Evolutionary conservation across 2,329 filamentous ascomycete species (phyloP), one percentile per base, ranked within the genome.

Genomic region (Arthrocladium fulminans): DNA sequence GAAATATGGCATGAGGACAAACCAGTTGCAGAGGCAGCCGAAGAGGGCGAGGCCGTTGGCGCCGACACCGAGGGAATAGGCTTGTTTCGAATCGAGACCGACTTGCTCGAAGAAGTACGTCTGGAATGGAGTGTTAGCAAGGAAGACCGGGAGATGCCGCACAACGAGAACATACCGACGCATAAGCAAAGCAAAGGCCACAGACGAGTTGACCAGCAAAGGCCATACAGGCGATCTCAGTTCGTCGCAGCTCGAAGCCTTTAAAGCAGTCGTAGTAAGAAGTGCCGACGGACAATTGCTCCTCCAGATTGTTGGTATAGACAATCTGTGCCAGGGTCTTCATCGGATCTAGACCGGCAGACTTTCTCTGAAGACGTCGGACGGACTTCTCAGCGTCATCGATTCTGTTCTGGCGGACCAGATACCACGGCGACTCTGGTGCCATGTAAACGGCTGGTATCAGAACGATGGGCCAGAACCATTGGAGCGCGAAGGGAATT

Each of bases 241-340:
- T 94, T 23, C 88, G 79, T 50, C 88, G 83, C 39, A 82, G 71
- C 60, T 94, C 82, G 17, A 77, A 76, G 7, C 87, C 86, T 63
- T 76, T 81, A 75, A 94, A 94, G 68, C 87, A 94, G 65, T 94
- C 88, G 57, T 77, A 67, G 64, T 92, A 94, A 45, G 74, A 80
- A 10, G 47, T 50, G 17, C 50, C 50, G n/a, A 43, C 47, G 19
- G 41, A 40, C 3, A 45, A 17, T 25, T 52, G 47, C 22, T 44
- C 37, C 42, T 62, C 63, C 2, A 65, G 48, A 23, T 62, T 60
- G 27, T 60, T 65, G 1, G 68, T 70, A 42, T 68, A 63, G 1
- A 61, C 51, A 54, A 70, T 67, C 55, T 64, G 62, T 3, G 61
- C 61, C 9, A 70, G 55, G 2, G 60, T 63, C 19, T 60, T 51